Conservation (phyloP, 2,329 filamentous ascomycete genomes). For the Cercospora zeina region DNA sequence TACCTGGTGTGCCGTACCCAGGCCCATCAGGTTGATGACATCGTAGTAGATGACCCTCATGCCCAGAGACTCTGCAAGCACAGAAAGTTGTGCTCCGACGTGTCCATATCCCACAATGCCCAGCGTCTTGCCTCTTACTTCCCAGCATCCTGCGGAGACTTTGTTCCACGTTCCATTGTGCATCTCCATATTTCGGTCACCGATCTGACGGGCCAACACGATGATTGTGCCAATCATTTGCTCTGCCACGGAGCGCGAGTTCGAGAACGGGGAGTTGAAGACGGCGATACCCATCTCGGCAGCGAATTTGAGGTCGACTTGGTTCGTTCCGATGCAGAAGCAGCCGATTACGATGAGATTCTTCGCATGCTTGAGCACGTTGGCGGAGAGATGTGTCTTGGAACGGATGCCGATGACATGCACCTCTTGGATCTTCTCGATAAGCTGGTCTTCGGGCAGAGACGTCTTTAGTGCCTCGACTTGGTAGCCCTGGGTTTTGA, state of each 20-base stretch:
- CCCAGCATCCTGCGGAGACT: constrained; percentile 95
- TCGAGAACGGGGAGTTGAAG: constrained; percentile 98
- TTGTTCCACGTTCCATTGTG: constrained; percentile 97
- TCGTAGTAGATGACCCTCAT: constrained; percentile 99
- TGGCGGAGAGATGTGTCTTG: constrained; percentile 89
- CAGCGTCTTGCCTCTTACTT: constrained; percentile 94
- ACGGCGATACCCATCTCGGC: constrained; percentile 87
- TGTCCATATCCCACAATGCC: constrained; percentile 97
- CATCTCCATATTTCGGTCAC: constrained; percentile 91
- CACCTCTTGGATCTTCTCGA: constrained; percentile 96
- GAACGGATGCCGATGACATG: constrained; percentile 98
- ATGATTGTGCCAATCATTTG: constrained; percentile 95
- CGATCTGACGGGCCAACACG: constrained; percentile 82
- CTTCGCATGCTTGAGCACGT: constrained; percentile 83
- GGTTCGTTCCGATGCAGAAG: constrained; percentile 98
- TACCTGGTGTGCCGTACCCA: constrained; percentile 86
- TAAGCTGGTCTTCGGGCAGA: constrained; percentile 86
- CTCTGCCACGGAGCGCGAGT: constrained; percentile 95
- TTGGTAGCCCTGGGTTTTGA: constrained; percentile 86
- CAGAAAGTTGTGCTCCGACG: constrained; percentile 93
- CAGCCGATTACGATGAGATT: constrained; percentile 95
- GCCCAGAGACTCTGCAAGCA: constrained; percentile 94
- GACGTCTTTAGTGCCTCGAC: constrained; percentile 89
- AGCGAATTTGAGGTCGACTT: constrained; percentile 82
- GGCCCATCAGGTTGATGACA: constrained; percentile 86